These are phyloP conservation scores for Leptosphaerulina australis DNA, from an alignment of 2,329 filamentous ascomycete species.

Conservation along the genomic window DNA sequence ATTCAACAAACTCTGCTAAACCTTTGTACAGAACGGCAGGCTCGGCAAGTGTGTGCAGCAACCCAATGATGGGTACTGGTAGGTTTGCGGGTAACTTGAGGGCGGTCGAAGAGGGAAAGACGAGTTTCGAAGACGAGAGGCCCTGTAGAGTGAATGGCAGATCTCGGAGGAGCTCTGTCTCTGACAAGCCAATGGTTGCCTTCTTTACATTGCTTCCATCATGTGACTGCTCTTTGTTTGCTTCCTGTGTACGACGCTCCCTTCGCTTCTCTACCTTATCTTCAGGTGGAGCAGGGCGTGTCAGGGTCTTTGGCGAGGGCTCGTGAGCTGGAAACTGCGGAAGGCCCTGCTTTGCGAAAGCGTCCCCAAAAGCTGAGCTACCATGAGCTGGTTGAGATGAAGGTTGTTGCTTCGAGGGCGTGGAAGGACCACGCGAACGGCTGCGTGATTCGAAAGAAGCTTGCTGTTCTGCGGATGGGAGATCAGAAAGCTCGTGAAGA, in stretches of 20 bases:
- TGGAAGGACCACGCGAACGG: constrained; percentile 31
- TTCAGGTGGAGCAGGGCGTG: constrained; percentile 23
- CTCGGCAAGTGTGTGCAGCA: constrained; percentile 88
- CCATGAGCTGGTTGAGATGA: constrained; percentile 30
- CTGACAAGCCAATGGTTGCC: constrained; percentile 44
- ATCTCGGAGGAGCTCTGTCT: constrained; percentile 63
- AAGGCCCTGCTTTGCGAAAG: constrained; percentile 55
- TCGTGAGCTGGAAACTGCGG: constrained; percentile 47
- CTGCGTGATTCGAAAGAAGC: constrained; percentile 20
- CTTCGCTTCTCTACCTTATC: constrained; percentile 37
- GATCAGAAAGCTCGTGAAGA: constrained; percentile 80
- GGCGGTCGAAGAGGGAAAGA: constrained; percentile 71
- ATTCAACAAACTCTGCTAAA: constrained; percentile 81
- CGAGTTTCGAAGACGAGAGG: constrained; percentile 81
- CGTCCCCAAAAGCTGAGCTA: constrained; percentile 50
- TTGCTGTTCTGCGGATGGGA: constrained; percentile 23
- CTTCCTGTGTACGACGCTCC: constrained; percentile 35
- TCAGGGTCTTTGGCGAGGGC: constrained; percentile 36
- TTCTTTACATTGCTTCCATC: constrained; percentile 21
- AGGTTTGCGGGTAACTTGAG: constrained; percentile 79
- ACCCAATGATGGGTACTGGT: constrained; percentile 81
- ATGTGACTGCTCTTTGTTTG: constrained; percentile 32
- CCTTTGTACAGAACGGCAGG: constrained; percentile 89
- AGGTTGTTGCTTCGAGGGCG: constrained; percentile 38
- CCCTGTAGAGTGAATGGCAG: constrained; percentile 93